phyloP scores from a whole-genome alignment of 441 rosid species.

The Populus hybrid region DNA sequence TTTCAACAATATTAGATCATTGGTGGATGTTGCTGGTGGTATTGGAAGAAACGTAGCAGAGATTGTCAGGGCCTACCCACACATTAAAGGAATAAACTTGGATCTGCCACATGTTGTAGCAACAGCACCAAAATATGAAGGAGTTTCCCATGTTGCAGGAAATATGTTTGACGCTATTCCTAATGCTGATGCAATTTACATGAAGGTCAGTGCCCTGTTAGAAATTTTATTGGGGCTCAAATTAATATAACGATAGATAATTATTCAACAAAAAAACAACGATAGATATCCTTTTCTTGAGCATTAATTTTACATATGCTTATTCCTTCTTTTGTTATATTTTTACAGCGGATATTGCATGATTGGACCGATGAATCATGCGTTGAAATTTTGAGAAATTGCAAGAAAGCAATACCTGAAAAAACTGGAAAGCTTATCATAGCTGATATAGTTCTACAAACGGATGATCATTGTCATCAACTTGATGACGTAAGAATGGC shows the following conservation, averaged over 20 bases:
- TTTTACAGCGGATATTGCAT: constrained; percentile 35
- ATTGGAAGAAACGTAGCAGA: constrained; percentile 21
- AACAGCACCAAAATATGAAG: constrained; percentile 24
- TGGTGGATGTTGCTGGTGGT: constrained; percentile 56
- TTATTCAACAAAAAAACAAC: too few relatives aligned
- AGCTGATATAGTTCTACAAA: constrained; percentile 28
- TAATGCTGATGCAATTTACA: constrained; percentile 34
- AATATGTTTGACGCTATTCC: constrained; percentile 43
- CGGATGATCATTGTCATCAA: constrained; percentile 5
- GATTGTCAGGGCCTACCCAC: constrained; percentile 36
- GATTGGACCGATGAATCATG: constrained; percentile 43
- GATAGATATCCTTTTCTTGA: background rate
- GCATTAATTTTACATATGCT: background rate
- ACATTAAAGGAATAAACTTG: constrained; percentile 38
- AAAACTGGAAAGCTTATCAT: constrained; percentile 34
- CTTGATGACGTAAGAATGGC: constrained; percentile 20
- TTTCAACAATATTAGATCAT: constrained; percentile 13
- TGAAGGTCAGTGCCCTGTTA: constrained; percentile 23
- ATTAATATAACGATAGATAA: too few relatives aligned
- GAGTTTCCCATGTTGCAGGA: constrained; percentile 43
- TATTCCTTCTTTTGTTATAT: background rate
- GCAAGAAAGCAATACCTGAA: constrained; percentile 30
- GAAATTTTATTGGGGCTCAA: too few relatives aligned
- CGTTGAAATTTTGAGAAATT: constrained; percentile 39
- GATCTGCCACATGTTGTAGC: constrained; percentile 44